Percentiles rank a stretch among this genome's conserved stretches.
Conservation (phyloP, 176 grass and related monocot species). For the Musa schizocarpa region DNA sequence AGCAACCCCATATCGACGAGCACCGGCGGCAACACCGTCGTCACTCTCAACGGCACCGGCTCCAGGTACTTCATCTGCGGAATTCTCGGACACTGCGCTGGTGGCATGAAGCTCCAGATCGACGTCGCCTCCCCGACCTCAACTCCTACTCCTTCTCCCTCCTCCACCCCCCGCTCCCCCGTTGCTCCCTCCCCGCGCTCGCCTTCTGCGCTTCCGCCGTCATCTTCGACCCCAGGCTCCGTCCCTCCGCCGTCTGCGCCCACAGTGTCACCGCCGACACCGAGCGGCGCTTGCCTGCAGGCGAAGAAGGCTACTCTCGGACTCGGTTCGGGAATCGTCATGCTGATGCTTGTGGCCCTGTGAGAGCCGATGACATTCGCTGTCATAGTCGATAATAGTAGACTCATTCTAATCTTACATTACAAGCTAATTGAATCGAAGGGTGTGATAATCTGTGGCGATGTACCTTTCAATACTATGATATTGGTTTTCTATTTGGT, state of each 20-base stretch:
- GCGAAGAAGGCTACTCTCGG: neutral
- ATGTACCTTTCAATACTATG: no score
- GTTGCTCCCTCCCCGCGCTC: conserved; percentile 7
- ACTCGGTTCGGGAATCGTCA: neutral
- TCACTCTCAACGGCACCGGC: conserved; percentile 35
- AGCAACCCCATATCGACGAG: conserved; percentile 36
- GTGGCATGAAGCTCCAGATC: conserved; percentile 70
- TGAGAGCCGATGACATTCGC: neutral
- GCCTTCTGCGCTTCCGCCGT: neutral
- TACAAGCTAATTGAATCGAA: no score
- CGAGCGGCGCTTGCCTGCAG: neutral
- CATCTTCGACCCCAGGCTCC: neutral
- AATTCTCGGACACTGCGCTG: conserved; percentile 42
- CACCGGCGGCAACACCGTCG: conserved; percentile 46
- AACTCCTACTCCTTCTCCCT: neutral
- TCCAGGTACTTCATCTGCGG: conserved; percentile 82
- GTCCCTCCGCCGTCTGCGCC: neutral
- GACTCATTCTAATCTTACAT: no score
- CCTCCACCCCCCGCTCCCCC: neutral
- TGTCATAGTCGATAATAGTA: no score
- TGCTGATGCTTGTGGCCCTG: neutral
- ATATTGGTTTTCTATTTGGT: no score
- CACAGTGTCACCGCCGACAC: neutral
- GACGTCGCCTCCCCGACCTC: neutral
- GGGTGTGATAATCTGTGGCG: no score